These are phyloP conservation scores for Teunomyces pallodes DNA, from an alignment of 805 yeast species.

Conservation along the genomic window DNA sequence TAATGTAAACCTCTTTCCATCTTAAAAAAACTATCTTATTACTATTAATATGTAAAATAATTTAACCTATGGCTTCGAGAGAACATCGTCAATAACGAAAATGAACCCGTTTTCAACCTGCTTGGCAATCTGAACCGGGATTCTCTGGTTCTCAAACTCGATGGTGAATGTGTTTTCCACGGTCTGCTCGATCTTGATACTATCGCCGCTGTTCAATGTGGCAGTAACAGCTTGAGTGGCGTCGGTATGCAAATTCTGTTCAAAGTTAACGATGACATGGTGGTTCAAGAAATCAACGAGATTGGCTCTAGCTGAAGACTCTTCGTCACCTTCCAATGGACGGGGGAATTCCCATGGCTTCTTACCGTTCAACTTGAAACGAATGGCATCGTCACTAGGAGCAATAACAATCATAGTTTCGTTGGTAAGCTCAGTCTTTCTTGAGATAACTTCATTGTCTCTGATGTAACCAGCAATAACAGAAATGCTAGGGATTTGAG, in stretches of 20 bases:
- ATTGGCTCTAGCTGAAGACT: constrained; percentile 49
- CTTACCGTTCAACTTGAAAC: constrained; percentile 40
- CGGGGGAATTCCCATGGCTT: constrained; percentile 87
- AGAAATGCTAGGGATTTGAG: constrained; percentile 42
- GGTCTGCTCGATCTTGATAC: constrained; percentile 20
- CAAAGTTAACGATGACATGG: constrained; percentile 49
- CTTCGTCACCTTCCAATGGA: constrained; percentile 40
- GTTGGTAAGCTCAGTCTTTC: constrained; percentile 45
- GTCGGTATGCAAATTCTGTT: constrained; percentile 16
- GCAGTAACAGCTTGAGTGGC: constrained; percentile 14
- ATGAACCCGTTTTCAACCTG: constrained; percentile 41
- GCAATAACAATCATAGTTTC: constrained; percentile 59
- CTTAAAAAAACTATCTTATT: neutral
- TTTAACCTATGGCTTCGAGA: constrained; percentile 21
- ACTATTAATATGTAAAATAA: neutral
- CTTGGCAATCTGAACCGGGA: constrained; percentile 22
- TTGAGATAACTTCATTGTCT: constrained; percentile 50
- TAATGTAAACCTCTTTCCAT: no score
- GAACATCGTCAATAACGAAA: constrained; percentile 35
- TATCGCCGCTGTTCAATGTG: constrained; percentile 19
- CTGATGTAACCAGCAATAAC: constrained; percentile 72
- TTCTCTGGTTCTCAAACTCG: constrained; percentile 18
- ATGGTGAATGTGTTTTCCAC: constrained; percentile 7
- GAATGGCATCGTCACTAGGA: constrained; percentile 60
- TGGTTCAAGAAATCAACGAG: constrained; percentile 56